Base-by-base conservation (phyloP, 176 grass and related monocot genomes). In the Phoenix dactylifera region DNA sequence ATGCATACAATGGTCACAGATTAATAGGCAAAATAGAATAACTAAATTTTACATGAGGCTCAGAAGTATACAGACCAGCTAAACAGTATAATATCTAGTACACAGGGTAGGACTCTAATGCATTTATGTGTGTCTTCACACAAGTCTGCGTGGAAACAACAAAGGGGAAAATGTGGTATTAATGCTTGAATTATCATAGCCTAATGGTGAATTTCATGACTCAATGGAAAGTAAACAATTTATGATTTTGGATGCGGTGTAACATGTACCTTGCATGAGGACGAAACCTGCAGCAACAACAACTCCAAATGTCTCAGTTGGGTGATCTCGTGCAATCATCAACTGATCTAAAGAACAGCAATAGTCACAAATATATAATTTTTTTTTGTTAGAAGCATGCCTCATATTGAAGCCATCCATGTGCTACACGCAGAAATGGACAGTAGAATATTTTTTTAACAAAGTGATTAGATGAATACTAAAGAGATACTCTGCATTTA, bases 251-350 rank as follows among this genome's bases (percentile, higher is more conserved):
- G 14, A 39, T 12, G 26, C 16, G 24, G 4, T 16, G 3, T 54
- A 30, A 65, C 22, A 29, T 22, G 55, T 83, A 97, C 93, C 93
- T 91, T 66, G 77, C 52, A 91, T 66, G 39, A 91, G 65, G 64
- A 97, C 73, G 52, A 88, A 73, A 65, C 78, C 84, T 35, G 81
- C 72, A 54, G 72, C 58, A 63, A 76, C 75, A 65, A 84, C 87
- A 83, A 86, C 65, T 73, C 80, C 87, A 73, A 82, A 73, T 63
- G 73, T 70, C 74, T 88, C 87, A 49, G 70, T 26, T 51, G 86
- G 93, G 75, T 91, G 84, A 52, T 91, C 79, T 61, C 28, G 66
- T 54, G 64, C 80, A 88, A 97, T 58, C 65, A 82, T 78, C 64
- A 97, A 50, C 17, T 67, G 68, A 67, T 72, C 81, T 22, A 76